phyloP scores from a whole-genome alignment of 2,329 filamentous ascomycete species.

The Cordyceps cateniannulata region DNA sequence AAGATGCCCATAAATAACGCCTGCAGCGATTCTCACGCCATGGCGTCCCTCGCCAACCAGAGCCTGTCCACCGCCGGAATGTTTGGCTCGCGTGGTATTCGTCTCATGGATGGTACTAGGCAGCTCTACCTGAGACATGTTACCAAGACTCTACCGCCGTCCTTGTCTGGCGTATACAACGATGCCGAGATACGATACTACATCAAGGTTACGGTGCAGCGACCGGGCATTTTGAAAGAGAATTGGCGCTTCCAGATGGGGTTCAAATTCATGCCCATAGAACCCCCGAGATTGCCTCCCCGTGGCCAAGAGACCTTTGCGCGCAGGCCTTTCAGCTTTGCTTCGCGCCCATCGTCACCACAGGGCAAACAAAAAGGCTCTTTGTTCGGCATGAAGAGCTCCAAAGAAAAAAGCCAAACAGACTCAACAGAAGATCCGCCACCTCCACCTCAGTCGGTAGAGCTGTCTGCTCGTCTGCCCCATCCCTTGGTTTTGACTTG shows the following conservation, averaged over 20 bases:
- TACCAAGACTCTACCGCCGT: slow-evolving; percentile 81
- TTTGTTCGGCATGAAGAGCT: slow-evolving; percentile 46
- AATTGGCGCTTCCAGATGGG: slow-evolving; percentile 66
- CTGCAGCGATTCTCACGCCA: slow-evolving; percentile 50
- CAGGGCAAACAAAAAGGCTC: slow-evolving; percentile 47
- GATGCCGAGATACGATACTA: slow-evolving; percentile 91
- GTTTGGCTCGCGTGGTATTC: slow-evolving; percentile 39
- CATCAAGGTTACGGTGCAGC: slow-evolving; percentile 87
- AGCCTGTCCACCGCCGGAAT: slow-evolving; percentile 50
- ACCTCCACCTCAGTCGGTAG: slow-evolving; percentile 57
- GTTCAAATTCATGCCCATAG: slow-evolving; percentile 88
- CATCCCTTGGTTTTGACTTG: slow-evolving; percentile 85
- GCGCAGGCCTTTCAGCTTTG: slow-evolving; percentile 58
- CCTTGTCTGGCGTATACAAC: slow-evolving; percentile 76
- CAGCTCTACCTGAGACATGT: slow-evolving; percentile 64
- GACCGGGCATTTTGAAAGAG: slow-evolving; percentile 84
- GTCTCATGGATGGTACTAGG: slow-evolving; percentile 57
- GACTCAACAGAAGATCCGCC: not conserved
- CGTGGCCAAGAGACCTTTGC: slow-evolving; percentile 78
- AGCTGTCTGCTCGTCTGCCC: slow-evolving; percentile 71
- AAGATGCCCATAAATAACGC: slow-evolving; percentile 73
- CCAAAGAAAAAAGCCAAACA: slow-evolving; percentile 18
- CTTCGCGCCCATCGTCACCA: slow-evolving; percentile 30
- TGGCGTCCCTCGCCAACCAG: slow-evolving; percentile 41
- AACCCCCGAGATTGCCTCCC: slow-evolving; percentile 66